Base-by-base conservation (phyloP, 495 filamentous ascomycete species). In the Aspergillus taichungensis region DNA sequence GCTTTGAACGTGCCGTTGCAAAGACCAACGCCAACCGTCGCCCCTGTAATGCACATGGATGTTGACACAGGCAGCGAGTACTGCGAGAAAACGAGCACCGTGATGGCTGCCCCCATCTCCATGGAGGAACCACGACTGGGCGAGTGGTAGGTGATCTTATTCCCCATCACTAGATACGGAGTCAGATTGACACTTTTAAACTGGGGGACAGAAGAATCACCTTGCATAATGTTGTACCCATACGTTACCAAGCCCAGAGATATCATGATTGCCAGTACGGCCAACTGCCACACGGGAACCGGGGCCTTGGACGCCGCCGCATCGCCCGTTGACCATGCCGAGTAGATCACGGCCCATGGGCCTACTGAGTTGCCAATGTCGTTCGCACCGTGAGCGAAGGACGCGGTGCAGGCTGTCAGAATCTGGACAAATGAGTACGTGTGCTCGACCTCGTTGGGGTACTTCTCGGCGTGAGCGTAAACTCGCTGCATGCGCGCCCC, bases 311-410 rank as follows among this genome's bases (percentile, higher is more conserved):
- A 47, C 8, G 53, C 56, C 10, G 60, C 49, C 0, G 73, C 65
- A 18, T 62, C 57, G 13, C 73, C 76, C 8, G 74, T 79, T 3
- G 64, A 60, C 83, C 83, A 91, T 50, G 80, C 72, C 18, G 68
- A 60, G 70, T 79, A 88, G 59, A 86, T 78, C 39, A 77, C 81
- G 31, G 83, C 77, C 63, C 75, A 85, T 27, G 83, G 83, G 8
- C 85, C 85, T 51, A 87, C 78, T 10, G 85, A 83, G 67, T 88
- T 87, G 36, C 79, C 72, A 47, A 88, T 77, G 58, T 88, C 86
- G 61, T 91, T 91, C 54, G 84, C 80, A 42, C 85, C 85, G 66
- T 90, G 85, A 3, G 84, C 79, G 45, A 90, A 86, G 2, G 83
- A 87, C 6, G 82, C 79, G 18, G 83, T 86, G 62, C 76, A 78